phyloP scores from a whole-genome alignment of 768 basidiomycete genomes.

The Leccinum imitatum region DNA sequence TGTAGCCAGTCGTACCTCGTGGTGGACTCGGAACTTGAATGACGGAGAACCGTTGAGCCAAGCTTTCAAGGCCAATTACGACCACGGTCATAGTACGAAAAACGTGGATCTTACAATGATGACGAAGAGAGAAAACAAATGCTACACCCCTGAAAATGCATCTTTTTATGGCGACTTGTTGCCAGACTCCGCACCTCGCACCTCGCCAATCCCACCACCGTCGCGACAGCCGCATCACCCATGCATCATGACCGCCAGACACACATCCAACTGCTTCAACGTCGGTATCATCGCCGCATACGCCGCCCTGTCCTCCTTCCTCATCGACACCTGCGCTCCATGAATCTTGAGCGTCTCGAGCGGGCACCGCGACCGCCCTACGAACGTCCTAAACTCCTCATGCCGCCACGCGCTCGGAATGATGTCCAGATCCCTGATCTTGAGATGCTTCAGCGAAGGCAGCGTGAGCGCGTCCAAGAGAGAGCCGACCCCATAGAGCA shows the following conservation, averaged over 20 bases:
- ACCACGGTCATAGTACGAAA: too few relatives aligned
- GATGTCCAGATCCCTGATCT: constrained; percentile 17
- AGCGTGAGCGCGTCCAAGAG: constrained; percentile 17
- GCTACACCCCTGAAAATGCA: too few relatives aligned
- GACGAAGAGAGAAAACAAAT: constrained; percentile 13
- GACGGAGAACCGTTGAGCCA: too few relatives aligned
- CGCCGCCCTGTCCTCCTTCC: constrained; percentile 13
- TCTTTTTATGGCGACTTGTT: constrained; percentile 9
- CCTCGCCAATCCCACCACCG: not conserved
- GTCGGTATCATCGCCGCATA: constrained; percentile 20
- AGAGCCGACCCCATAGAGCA: constrained; percentile 1
- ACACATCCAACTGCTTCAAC: constrained; percentile 16
- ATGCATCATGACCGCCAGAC: constrained; percentile 10
- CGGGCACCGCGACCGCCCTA: constrained; percentile 22
- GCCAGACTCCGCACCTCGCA: not conserved
- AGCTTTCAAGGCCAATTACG: too few relatives aligned
- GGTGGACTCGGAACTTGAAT: too few relatives aligned
- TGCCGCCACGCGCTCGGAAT: constrained; percentile 17
- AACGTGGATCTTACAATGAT: not conserved
- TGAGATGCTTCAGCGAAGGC: constrained; percentile 12
- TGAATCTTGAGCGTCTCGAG: constrained; percentile 19
- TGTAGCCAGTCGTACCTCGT: too few relatives aligned
- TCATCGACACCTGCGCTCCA: constrained; percentile 11
- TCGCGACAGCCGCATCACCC: not conserved
- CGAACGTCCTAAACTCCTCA: constrained; percentile 15